Evolutionary conservation across 345 rosid species (phyloP), one percentile per base, ranked within the genome.

Genomic region (Bruguiera gymnorhiza): DNA sequence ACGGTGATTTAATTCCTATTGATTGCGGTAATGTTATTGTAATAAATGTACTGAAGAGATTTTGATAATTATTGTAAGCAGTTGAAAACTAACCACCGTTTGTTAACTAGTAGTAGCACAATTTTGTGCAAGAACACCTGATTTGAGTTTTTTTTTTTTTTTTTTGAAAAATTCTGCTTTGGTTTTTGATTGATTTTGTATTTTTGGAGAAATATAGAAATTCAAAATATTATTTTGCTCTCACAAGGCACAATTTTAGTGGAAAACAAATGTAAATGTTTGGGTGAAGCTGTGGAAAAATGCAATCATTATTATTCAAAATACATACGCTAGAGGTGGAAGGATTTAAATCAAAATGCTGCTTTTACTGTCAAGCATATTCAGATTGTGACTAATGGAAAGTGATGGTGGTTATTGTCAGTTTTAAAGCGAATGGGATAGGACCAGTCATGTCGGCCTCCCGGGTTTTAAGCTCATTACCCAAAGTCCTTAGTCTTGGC

Each of bases 31-130:
- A 55, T 29, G 26, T 43, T 78, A 75, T 37, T 72, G 63, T 65
- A 24, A 24, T 65, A 19, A 69, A 63, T 73, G 77, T 81, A 76
- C 75, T 82, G 70, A 68, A 20, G 19, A 31, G 81, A 65, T 85
- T 82, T 50, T 24, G 60, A 60, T 66, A 63, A 54, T 48, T 57
- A 73, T 32, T 75, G 63, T 76, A 66, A 39, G 60, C 65, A 79
- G 72, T 81, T 60, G 74, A 76, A 62, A 67, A 66, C 70, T 70
- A 66, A 69, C 60, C 8, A 70, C 63, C 70, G 67, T 52, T 48
- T 32, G 27, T 69, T 52, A 69, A 56, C 53, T 75, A 54, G 43
- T 60, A 56, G 62, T 51, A 15, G 64, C 64, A n/a, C 31, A 16
- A 71, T 75, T 31, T 81, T 31, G 56, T 67, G 74, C 34, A 71